Percentiles rank a stretch among this genome's conserved stretches.
phyloP scores from a whole-genome alignment of 805 yeast genomes.

The Spathaspora hagerdaliae region DNA sequence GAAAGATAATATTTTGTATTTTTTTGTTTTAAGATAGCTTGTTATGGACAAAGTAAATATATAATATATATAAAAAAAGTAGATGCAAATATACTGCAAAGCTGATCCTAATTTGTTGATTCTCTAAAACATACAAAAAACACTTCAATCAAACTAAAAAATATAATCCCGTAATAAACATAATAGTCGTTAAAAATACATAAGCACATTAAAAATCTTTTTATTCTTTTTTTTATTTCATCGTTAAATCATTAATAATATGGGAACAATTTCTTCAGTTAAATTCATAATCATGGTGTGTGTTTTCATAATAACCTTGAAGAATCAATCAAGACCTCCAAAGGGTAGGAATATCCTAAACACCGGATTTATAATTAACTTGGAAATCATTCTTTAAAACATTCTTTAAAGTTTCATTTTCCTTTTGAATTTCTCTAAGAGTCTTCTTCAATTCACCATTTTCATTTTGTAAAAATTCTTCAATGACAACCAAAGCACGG shows the following conservation, averaged over 20 bases:
- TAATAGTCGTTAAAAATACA: neutral
- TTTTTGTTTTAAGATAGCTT: too few relatives aligned
- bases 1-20: too few relatives aligned
- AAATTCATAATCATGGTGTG: neutral
- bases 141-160: neutral
- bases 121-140: neutral
- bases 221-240: neutral
- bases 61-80: too few relatives aligned
- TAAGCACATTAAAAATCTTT: neutral
- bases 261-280: too few relatives aligned
- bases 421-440: constrained; percentile 5
- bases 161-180: neutral
- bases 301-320: neutral
- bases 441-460: constrained; percentile 5
- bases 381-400: constrained; percentile 8
- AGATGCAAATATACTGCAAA: too few relatives aligned
- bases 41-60: too few relatives aligned
- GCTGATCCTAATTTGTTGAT: neutral
- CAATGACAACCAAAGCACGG: constrained; percentile 7
- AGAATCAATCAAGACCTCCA: neutral
- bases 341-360: neutral
- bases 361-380: constrained; percentile 5
- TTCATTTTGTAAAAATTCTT: constrained; percentile 6
- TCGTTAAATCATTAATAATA: too few relatives aligned
- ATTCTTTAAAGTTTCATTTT: constrained; percentile 4